Conservation (phyloP, 768 basidiomycete species). For the Sarcomyxa edulis region DNA sequence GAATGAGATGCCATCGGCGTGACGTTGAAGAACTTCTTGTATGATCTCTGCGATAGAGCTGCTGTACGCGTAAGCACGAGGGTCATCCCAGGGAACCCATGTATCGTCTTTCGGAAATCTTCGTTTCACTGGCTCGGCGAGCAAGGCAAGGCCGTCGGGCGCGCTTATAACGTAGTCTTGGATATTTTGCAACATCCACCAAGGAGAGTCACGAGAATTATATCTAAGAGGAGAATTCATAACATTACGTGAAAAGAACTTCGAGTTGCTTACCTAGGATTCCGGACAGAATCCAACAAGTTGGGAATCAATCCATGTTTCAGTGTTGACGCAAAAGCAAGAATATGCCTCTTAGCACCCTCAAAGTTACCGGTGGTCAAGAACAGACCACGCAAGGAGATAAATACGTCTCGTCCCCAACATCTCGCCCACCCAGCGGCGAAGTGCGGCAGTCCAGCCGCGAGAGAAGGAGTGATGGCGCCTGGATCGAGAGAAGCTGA, state of each 20-base stretch:
- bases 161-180: conserved; percentile 87
- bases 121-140: conserved; percentile 81
- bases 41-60: conserved; percentile 90
- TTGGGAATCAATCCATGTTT: conserved; percentile 98
- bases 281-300: conserved; percentile 82
- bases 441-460: conserved; percentile 96
- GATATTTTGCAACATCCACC: conserved; percentile 99
- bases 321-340: conserved; percentile 87
- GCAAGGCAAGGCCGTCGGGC: conserved; percentile 77
- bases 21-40: conserved; percentile 93
- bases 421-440: conserved; percentile 90
- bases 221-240: conserved; percentile 44
- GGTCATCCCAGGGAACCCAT: conserved; percentile 91
- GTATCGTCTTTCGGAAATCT: conserved; percentile 93
- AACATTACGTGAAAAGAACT: too few species aligned
- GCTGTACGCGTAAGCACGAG: conserved; percentile 74
- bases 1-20: conserved; percentile 89
- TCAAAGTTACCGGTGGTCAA: conserved; percentile 87
- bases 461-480: conserved; percentile 71
- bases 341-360: conserved; percentile 83
- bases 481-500: conserved; percentile 85
- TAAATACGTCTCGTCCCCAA: conserved; percentile 96
- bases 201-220: conserved; percentile 96
- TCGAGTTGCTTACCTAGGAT: conserved; percentile 77
- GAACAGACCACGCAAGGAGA: conserved; percentile 90